Conservation (phyloP, 225 moss, liverwort and hornwort species). For the Asterella californica region DNA sequence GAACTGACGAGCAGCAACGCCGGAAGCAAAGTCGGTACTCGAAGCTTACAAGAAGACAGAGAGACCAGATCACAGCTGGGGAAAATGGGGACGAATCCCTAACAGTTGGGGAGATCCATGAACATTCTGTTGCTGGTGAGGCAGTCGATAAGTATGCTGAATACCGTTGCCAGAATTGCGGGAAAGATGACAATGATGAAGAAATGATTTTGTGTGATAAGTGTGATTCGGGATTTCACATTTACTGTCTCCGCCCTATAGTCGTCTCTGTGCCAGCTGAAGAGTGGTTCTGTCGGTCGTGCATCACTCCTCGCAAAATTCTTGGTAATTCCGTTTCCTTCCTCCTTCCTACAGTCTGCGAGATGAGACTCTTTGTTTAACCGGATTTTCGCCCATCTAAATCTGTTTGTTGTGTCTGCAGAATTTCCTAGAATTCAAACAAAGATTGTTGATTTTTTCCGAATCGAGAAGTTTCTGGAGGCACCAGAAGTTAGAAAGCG, state of each 20-base stretch:
- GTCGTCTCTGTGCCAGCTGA: slow-evolving; percentile 58
- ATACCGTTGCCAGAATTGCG: slow-evolving; percentile 54
- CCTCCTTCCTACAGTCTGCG: no score
- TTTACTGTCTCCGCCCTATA: slow-evolving; percentile 77
- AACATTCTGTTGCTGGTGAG: neutral
- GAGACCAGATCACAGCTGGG: neutral
- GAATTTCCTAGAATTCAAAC: slow-evolving; percentile 86
- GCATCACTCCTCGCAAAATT: slow-evolving; percentile 47
- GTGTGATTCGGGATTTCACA: slow-evolving; percentile 83
- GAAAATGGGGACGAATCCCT: neutral
- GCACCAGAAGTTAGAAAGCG: slow-evolving; percentile 58
- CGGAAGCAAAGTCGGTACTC: neutral
- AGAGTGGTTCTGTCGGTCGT: slow-evolving; percentile 81
- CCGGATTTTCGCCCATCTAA: neutral
- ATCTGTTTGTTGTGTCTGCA: slow-evolving; percentile 25
- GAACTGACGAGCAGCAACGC: neutral
- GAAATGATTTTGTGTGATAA: slow-evolving; percentile 86
- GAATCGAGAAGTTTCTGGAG: slow-evolving; percentile 61
- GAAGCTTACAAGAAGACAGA: neutral
- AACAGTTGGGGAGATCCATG: neutral
- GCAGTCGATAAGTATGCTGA: slow-evolving; percentile 22
- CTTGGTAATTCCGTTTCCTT: slow-evolving; percentile 35
- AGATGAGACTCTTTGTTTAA: neutral
- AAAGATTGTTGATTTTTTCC: slow-evolving; percentile 87
- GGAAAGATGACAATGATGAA: slow-evolving; percentile 62